Evolutionary conservation across 139 green algal species (phyloP).

Genomic region (Volvox africanus): DNA sequence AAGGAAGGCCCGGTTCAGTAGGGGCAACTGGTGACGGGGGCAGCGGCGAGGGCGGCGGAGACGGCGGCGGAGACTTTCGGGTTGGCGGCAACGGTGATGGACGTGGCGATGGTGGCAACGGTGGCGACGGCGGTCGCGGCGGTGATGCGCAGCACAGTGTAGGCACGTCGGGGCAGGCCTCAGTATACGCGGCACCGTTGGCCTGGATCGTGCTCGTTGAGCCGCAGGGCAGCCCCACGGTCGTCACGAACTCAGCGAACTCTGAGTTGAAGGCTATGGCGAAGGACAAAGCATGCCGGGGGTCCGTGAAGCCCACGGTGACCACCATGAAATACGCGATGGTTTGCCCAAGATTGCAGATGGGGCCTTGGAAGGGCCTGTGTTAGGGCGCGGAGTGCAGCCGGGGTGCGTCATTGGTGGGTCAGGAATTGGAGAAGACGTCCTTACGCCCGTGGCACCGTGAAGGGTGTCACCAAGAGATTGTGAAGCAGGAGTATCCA

Average conservation of each 20-base stretch:
- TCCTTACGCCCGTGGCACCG: too few species aligned
- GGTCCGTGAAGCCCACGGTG: slow-evolving; percentile 27
- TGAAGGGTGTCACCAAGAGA: too few species aligned
- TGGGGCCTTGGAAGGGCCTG: slow-evolving; percentile 15
- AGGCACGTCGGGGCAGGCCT: not conserved
- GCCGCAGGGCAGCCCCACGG: not conserved
- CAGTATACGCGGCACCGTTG: not conserved
- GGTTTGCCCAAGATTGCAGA: slow-evolving; percentile 23
- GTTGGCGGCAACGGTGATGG: not conserved
- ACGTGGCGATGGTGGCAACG: slow-evolving; percentile 12
- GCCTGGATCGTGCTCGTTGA: not conserved
- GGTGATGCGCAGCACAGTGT: not conserved
- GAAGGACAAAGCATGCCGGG: slow-evolving; percentile 26
- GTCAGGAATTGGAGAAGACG: too few species aligned
- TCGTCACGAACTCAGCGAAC: slow-evolving; percentile 6
- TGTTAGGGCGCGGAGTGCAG: not conserved
- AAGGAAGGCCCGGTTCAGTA: not conserved
- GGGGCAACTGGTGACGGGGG: not conserved
- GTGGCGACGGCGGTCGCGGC: not conserved
- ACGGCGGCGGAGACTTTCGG: not conserved
- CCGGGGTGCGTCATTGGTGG: too few species aligned
- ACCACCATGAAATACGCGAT: slow-evolving; percentile 39
- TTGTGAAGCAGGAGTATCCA: too few species aligned
- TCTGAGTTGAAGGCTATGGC: slow-evolving; percentile 25
- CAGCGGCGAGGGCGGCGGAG: not conserved